Conservation (phyloP, 495 filamentous ascomycete genomes). For the Lentithecium fluviatile region DNA sequence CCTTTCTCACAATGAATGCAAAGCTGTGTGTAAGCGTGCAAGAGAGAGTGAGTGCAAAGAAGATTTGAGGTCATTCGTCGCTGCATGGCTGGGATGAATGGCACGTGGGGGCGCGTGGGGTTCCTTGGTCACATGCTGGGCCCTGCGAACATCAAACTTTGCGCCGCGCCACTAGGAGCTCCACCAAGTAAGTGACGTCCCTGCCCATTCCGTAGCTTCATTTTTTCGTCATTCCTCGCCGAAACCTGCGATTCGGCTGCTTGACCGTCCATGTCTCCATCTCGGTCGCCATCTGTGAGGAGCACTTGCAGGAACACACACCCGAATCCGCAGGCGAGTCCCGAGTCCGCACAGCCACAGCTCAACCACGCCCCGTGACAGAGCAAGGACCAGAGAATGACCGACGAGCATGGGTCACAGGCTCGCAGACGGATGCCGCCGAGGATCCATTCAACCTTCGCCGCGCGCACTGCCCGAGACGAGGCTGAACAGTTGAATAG, state of each 20-base stretch:
- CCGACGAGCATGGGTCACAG: conserved; percentile 6
- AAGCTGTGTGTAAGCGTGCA: not conserved
- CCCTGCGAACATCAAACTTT: conserved; percentile 18
- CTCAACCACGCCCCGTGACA: conserved; percentile 28
- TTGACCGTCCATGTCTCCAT: conserved; percentile 14
- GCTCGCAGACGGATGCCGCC: conserved; percentile 28
- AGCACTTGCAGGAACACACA: not conserved
- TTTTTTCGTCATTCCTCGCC: not conserved
- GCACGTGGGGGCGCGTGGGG: conserved; percentile 21
- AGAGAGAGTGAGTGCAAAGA: not conserved
- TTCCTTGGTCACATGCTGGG: conserved; percentile 8
- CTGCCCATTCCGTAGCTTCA: not conserved
- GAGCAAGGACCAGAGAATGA: conserved; percentile 11
- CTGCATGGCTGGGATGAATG: not conserved
- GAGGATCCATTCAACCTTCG: conserved; percentile 55
- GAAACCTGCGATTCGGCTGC: not conserved
- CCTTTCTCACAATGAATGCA: not conserved
- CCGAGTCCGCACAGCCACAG: conserved; percentile 12
- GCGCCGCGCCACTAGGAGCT: conserved; percentile 1
- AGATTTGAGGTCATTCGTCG: conserved; percentile 25
- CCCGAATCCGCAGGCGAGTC: conserved; percentile 13
- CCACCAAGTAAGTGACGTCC: conserved; percentile 1
- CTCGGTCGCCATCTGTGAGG: not conserved
- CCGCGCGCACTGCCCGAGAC: conserved; percentile 55
- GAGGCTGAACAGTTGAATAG: conserved; percentile 53